phyloP scores from a whole-genome alignment of 257 asterid species.

The Penstemon eatonii region DNA sequence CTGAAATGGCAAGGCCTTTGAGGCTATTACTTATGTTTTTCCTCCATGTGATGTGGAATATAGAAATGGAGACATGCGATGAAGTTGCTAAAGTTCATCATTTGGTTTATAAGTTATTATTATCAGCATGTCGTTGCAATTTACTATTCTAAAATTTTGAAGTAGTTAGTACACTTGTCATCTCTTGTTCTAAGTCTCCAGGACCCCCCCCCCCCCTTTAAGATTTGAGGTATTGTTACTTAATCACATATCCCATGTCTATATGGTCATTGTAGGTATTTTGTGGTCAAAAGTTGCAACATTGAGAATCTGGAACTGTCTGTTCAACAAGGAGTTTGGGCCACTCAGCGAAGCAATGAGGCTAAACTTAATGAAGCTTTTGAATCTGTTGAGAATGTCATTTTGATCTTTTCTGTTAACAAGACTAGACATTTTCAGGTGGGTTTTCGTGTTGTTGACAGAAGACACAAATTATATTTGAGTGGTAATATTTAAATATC shows the following conservation, averaged over 20 bases:
- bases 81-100: background rate
- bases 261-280: slow-evolving; percentile 67
- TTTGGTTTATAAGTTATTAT: background rate
- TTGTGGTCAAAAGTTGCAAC: slow-evolving; percentile 97
- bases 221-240: slow-evolving; percentile 27
- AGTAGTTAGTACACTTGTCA: background rate
- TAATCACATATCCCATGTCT: slow-evolving; percentile 36
- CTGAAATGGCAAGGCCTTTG: background rate
- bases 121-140: background rate
- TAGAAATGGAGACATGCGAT: background rate
- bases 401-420: slow-evolving; percentile 88
- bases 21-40: background rate
- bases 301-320: slow-evolving; percentile 94
- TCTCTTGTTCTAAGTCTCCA: background rate
- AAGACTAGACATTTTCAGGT: slow-evolving; percentile 98
- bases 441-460: slow-evolving; percentile 22
- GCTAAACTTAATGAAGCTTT: slow-evolving; percentile 97
- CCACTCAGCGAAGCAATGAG: slow-evolving; percentile 97
- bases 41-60: background rate
- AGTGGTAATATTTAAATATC: slow-evolving; percentile 18
- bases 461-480: background rate
- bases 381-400: slow-evolving; percentile 90
- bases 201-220: background rate
- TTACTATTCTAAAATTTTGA: background rate
- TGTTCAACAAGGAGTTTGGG: slow-evolving; percentile 99